phyloP scores from a whole-genome alignment of 2,329 filamentous ascomycete species.

The Shiraia sp. region DNA sequence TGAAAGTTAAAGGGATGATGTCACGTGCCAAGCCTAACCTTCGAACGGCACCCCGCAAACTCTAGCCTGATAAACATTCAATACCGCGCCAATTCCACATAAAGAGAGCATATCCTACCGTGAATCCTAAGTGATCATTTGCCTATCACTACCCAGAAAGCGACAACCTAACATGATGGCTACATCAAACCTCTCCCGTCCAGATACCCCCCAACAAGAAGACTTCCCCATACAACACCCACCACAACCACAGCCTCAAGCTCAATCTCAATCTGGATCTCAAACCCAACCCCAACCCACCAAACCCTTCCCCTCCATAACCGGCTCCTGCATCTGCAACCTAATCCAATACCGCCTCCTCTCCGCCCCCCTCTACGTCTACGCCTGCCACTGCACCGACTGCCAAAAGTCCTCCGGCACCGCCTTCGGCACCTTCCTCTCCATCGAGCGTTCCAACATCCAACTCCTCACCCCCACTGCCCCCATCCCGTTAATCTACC shows the following conservation, averaged over 20 bases:
- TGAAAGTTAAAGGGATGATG: too few species aligned
- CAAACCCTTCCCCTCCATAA: slow-evolving; percentile 32
- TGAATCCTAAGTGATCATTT: too few species aligned
- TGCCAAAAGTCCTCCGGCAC: slow-evolving; percentile 33
- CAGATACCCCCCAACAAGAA: background rate
- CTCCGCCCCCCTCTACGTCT: slow-evolving; percentile 32
- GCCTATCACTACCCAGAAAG: too few species aligned
- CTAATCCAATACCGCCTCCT: slow-evolving; percentile 29
- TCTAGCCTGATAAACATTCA: too few species aligned
- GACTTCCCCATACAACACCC: background rate
- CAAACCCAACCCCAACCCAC: slow-evolving; percentile 1
- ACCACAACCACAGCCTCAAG: background rate
- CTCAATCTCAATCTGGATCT: too few species aligned
- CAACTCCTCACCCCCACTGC: slow-evolving; percentile 15
- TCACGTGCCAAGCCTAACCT: too few species aligned
- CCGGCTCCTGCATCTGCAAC: slow-evolving; percentile 33
- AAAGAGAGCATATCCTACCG: too few species aligned
- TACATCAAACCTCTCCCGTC: too few species aligned
- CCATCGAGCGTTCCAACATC: slow-evolving; percentile 31
- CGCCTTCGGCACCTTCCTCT: slow-evolving; percentile 24
- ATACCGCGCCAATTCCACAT: too few species aligned
- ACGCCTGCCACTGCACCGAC: slow-evolving; percentile 37
- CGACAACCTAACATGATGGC: too few species aligned
- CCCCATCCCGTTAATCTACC: slow-evolving; percentile 13
- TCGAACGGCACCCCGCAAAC: too few species aligned